Base-by-base conservation (phyloP, 805 yeast genomes). In the Candida morakotiae region DNA sequence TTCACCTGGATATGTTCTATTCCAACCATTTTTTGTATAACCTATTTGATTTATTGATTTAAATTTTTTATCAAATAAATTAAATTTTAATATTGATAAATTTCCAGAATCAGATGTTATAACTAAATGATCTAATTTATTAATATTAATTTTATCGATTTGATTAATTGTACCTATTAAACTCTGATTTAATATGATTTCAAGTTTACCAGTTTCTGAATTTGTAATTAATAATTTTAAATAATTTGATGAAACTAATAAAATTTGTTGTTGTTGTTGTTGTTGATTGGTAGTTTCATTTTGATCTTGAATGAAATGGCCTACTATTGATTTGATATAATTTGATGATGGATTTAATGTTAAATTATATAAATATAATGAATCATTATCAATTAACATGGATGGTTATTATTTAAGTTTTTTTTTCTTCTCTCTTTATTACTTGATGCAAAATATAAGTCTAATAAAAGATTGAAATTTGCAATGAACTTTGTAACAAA, bases 21-120 rank as follows among this genome's bases (percentile, higher is more conserved):
- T 67, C 14, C 87, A 60, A 0, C 95, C 95, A 15, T 83, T 70
- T 53, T 87, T 84, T 31, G 79, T 73, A 46, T 74, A 78, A 0
- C 95, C 83, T 45, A 82, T 88, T 46, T 79, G 81, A 23, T 66
- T 52, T 1, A 72, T 37, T 7, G 82, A 67, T 21, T 71, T 60
- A 39, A 79, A 77, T 33, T 49, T 55, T 16, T 52, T 46, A n/a
- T 63, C 51, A 3, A 52, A 53, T 2, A 57, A 50, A 23, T 68
- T 58, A 40, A 73, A 70, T 38, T 77, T 73, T 9, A 79, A 57
- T 1, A 85, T 52, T 0, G 77, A 63, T 15, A 88, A 44, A 41
- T 77, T 77, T 0, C 97, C 97, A 1, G 94, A 74, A 51, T 89
- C 97, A 0, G 93, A 78, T 0, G 91, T 75, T 2, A 87, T 53